Evolutionary conservation across 2,329 filamentous ascomycete species (phyloP).

Genomic region (Huntiella savannae): DNA sequence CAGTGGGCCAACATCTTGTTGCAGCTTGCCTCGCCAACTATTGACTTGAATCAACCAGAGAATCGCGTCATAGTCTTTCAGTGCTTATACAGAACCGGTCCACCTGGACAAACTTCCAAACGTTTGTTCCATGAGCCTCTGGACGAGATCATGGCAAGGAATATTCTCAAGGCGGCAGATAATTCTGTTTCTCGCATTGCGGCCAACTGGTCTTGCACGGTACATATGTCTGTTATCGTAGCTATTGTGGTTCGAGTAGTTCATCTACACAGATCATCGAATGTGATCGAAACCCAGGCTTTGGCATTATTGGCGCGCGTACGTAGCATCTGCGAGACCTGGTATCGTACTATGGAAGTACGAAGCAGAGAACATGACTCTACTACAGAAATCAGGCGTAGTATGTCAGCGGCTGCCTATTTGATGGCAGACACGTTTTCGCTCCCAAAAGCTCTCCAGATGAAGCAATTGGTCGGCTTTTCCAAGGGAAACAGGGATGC

Average conservation of each 20-base stretch:
- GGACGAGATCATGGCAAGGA: slow-evolving; percentile 16
- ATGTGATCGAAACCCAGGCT: no score
- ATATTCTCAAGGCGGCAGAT: slow-evolving; percentile 17
- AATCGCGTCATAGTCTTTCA: slow-evolving; percentile 30
- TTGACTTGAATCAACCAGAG: slow-evolving; percentile 32
- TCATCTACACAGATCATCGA: background rate
- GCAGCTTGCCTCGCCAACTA: slow-evolving; percentile 26
- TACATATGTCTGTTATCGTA: slow-evolving; percentile 22
- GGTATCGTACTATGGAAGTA: no score
- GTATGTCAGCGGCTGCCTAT: background rate
- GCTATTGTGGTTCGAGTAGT: slow-evolving; percentile 24
- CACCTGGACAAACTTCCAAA: slow-evolving; percentile 8
- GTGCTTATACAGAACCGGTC: slow-evolving; percentile 28
- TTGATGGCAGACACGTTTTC: background rate
- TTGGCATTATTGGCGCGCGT: slow-evolving; percentile 23
- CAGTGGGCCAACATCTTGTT: slow-evolving; percentile 38
- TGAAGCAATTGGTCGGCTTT: no score
- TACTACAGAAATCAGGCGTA: background rate
- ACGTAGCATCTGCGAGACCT: slow-evolving; percentile 13
- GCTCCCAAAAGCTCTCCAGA: background rate
- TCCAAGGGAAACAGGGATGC: no score
- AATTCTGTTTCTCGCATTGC: slow-evolving; percentile 19
- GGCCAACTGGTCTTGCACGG: slow-evolving; percentile 32
- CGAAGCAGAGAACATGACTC: no score
- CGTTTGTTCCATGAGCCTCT: slow-evolving; percentile 15